Percentiles rank a stretch among this genome's conserved stretches.
phyloP scores from a whole-genome alignment of 306 rosid species.

The Trifolium pratense region DNA sequence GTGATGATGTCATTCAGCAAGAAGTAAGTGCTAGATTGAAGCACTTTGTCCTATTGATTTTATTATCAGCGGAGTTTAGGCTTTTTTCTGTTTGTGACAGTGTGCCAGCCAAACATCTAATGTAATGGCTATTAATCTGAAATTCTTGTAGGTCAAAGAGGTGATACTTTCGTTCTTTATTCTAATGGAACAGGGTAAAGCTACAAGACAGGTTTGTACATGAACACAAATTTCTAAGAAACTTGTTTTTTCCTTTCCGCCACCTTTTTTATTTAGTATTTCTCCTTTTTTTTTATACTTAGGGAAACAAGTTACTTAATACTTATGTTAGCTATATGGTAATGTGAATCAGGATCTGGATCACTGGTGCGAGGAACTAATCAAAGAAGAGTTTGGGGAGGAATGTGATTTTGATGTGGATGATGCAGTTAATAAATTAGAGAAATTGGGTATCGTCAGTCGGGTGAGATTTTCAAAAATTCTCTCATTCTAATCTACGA shows the following conservation, averaged over 20 bases:
- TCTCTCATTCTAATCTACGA: background rate
- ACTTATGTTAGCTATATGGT: constrained; percentile 36
- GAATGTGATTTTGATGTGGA: constrained; percentile 89
- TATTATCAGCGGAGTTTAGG: no score
- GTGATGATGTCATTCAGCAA: constrained; percentile 98
- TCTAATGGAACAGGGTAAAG: constrained; percentile 95
- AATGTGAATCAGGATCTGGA: constrained; percentile 79
- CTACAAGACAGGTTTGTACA: constrained; percentile 64
- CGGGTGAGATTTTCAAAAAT: constrained; percentile 66
- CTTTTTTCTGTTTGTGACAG: constrained; percentile 10
- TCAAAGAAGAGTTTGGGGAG: constrained; percentile 81
- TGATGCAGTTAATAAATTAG: constrained; percentile 85
- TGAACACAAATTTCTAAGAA: constrained; percentile 34
- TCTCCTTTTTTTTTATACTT: background rate
- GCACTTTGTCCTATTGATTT: constrained; percentile 6
- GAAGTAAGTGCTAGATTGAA: constrained; percentile 68
- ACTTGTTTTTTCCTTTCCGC: constrained; percentile 11
- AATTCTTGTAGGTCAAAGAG: constrained; percentile 80
- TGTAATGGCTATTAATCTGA: constrained; percentile 25
- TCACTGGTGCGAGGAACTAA: constrained; percentile 82
- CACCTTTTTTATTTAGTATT: constrained; percentile 19
- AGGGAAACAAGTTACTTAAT: constrained; percentile 6
- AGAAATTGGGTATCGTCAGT: constrained; percentile 79
- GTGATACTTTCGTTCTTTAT: constrained; percentile 85
- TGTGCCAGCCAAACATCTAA: constrained; percentile 18